phyloP scores from a whole-genome alignment of 257 asterid genomes.

The Solanum clarkiae region DNA sequence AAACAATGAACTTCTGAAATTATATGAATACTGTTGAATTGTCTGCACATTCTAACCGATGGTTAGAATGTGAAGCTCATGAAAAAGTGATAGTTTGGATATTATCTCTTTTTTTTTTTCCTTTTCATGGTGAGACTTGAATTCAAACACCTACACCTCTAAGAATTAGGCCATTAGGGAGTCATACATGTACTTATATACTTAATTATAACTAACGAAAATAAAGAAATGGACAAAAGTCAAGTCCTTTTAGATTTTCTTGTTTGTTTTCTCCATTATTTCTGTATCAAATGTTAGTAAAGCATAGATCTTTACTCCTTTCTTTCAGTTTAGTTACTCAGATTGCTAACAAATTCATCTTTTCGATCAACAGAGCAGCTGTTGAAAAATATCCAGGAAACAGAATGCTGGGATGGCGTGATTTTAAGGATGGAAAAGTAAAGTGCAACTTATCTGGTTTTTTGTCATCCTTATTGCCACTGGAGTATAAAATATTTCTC shows the following conservation, averaged over 20 bases:
- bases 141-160: background rate
- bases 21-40: background rate
- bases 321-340: background rate
- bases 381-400: slow-evolving; percentile 56
- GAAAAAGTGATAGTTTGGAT: background rate
- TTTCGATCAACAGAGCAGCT: slow-evolving; percentile 40
- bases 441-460: background rate
- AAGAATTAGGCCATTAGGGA: background rate
- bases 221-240: background rate
- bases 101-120: background rate
- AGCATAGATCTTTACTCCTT: background rate
- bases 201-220: background rate
- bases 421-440: slow-evolving; percentile 41
- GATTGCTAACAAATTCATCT: background rate
- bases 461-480: background rate
- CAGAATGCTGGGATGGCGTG: slow-evolving; percentile 92
- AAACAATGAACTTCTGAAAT: background rate
- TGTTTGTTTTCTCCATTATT: background rate
- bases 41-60: background rate
- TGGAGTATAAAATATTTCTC: background rate
- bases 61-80: background rate
- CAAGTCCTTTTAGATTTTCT: background rate
- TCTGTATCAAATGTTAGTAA: background rate
- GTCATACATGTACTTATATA: background rate
- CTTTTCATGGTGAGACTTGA: background rate